Evolutionary conservation across 495 filamentous ascomycete species (phyloP).

Genomic region (Neurospora intermedia): DNA sequence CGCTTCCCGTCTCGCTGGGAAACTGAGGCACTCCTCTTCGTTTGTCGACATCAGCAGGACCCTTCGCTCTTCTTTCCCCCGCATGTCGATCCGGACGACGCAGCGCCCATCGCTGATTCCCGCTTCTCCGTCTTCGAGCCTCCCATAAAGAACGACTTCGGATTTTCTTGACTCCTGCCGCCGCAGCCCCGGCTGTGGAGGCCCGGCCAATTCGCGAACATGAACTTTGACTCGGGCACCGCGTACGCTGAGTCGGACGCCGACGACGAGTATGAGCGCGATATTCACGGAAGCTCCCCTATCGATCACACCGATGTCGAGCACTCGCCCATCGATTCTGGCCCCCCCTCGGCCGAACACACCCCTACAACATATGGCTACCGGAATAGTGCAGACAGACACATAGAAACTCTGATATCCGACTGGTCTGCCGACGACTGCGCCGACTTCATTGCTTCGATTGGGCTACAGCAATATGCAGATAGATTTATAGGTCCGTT

Average conservation of each 20-base stretch:
- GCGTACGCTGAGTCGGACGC: constrained; percentile 79
- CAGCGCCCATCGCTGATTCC: neutral
- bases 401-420: constrained; percentile 68
- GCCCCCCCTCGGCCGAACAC: constrained; percentile 68
- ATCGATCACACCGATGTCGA: constrained; percentile 67
- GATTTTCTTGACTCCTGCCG: constrained; percentile 1
- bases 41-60: neutral
- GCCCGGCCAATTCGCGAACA: constrained; percentile 24
- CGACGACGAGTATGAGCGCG: constrained; percentile 89
- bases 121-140: neutral
- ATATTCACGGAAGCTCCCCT: constrained; percentile 60
- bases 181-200: constrained; percentile 16
- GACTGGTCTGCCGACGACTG: constrained; percentile 87
- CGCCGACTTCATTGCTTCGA: constrained; percentile 68
- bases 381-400: constrained; percentile 51
- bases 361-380: constrained; percentile 84
- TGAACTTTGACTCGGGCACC: constrained; percentile 49
- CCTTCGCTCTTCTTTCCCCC: neutral
- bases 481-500: constrained; percentile 60
- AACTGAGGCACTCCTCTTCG: neutral
- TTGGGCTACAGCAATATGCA: constrained; percentile 77
- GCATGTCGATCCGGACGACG: constrained; percentile 8
- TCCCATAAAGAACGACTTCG: neutral
- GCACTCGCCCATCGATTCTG: constrained; percentile 68
- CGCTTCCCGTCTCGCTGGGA: neutral